Evolutionary conservation across 768 basidiomycete genomes (phyloP).

Genomic region (Coprinellus micaceus): DNA sequence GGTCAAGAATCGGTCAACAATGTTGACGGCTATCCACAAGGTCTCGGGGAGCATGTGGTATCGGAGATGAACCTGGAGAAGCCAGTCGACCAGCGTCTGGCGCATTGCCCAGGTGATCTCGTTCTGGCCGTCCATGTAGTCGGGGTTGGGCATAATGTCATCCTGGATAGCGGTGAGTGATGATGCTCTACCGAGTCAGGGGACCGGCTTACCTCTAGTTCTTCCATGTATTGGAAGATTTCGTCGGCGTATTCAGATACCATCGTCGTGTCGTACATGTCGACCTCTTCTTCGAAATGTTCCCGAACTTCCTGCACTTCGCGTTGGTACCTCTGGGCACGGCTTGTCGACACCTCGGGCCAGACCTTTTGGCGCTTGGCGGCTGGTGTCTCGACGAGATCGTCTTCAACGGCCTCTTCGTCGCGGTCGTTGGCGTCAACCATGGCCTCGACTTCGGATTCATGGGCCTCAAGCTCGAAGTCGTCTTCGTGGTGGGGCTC

Average conservation of each 20-base stretch:
- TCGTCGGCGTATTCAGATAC: conserved; percentile 99
- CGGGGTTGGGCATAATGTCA: conserved; percentile 82
- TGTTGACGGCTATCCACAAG: conserved; percentile 97
- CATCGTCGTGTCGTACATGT: conserved; percentile 86
- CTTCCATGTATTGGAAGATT: conserved; percentile 94
- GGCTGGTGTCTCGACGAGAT: conserved; percentile 24
- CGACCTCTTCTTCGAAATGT: conserved; percentile 65
- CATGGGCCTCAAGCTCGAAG: conserved; percentile 37
- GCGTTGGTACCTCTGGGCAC: conserved; percentile 50
- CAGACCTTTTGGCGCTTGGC: conserved; percentile 53
- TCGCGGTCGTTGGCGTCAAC: conserved; percentile 33
- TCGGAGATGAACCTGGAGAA: conserved; percentile 93
- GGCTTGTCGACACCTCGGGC: conserved; percentile 71
- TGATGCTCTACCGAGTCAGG: background rate
- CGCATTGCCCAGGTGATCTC: conserved; percentile 96
- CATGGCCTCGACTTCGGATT: conserved; percentile 48
- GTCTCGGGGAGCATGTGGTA: conserved; percentile 99
- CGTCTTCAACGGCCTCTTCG: conserved; percentile 18
- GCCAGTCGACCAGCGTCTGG: conserved; percentile 95
- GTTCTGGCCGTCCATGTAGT: conserved; percentile 91
- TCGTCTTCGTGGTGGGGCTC: conserved; percentile 42
- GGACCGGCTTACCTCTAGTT: conserved; percentile 70
- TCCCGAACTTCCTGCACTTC: conserved; percentile 69
- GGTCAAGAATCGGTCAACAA: conserved; percentile 89
- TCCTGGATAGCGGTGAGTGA: conserved; percentile 46